These are phyloP conservation scores for Hyaloraphidium curvatum DNA, from an alignment of 192 early-diverging fungal genomes.

Conservation along the genomic window DNA sequence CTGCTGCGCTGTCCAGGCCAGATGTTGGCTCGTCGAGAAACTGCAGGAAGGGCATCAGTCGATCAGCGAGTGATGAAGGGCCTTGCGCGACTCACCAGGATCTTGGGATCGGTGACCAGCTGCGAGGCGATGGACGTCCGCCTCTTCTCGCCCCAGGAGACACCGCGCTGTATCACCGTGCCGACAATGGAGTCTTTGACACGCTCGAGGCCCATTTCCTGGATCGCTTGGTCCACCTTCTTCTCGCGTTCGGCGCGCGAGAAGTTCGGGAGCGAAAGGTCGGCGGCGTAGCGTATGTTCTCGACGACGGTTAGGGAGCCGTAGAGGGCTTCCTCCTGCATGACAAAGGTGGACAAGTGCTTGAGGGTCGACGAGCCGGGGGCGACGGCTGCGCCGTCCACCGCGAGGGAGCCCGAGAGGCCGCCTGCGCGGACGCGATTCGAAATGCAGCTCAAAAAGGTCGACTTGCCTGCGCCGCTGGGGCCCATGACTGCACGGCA, in stretches of 20 bases:
- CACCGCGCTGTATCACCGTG: slow-evolving; percentile 32
- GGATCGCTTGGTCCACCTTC: slow-evolving; percentile 44
- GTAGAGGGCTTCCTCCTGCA: slow-evolving; percentile 15
- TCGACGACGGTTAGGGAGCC: slow-evolving; percentile 48
- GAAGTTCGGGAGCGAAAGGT: slow-evolving; percentile 45
- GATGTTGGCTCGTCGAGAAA: slow-evolving; percentile 30
- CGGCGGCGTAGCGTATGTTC: slow-evolving; percentile 53
- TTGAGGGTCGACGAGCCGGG: too few species aligned
- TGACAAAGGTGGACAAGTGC: slow-evolving; percentile 10
- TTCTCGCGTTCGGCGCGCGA: slow-evolving; percentile 22
- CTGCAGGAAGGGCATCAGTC: not conserved
- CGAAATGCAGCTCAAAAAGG: too few species aligned
- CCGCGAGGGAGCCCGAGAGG: too few species aligned
- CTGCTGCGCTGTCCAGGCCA: slow-evolving; percentile 53
- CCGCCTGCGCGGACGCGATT: too few species aligned
- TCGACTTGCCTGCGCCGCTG: too few species aligned
- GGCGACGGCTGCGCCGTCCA: too few species aligned
- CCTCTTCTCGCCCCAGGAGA: slow-evolving; percentile 21
- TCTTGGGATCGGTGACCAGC: slow-evolving; percentile 26
- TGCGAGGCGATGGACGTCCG: slow-evolving; percentile 33
- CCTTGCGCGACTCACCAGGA: slow-evolving; percentile 15
- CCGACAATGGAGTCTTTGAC: slow-evolving; percentile 38
- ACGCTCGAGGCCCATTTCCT: slow-evolving; percentile 37
- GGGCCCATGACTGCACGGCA: too few species aligned
- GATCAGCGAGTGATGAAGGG: not conserved